A percentile compares a stretch with the other conserved stretches of the same genome.
These are phyloP conservation scores for Leucoagaricus sp. DNA, from an alignment of 1,284 basidiomycete species.

Conservation along the genomic window DNA sequence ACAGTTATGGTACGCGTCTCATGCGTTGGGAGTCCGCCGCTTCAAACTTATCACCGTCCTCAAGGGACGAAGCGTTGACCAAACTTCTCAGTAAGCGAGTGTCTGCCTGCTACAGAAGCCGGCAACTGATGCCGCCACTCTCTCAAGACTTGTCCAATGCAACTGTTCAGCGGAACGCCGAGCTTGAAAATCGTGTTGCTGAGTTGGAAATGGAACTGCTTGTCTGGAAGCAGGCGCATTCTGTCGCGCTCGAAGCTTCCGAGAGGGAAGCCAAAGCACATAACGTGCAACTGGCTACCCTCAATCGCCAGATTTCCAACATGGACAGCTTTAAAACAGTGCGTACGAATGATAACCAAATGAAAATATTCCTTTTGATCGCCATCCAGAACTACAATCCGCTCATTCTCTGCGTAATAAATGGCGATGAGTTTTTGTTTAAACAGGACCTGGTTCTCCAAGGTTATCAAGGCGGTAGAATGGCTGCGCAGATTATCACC, in stretches of 20 bases:
- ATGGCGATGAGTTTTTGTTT: constrained; percentile 73
- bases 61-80: constrained; percentile 62
- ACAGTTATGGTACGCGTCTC: constrained; percentile 50
- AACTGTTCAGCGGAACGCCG: constrained; percentile 62
- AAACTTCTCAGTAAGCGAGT: constrained; percentile 54
- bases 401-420: constrained; percentile 72
- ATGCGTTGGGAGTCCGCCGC: neutral
- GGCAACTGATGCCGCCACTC: constrained; percentile 15
- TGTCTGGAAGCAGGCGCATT: constrained; percentile 71
- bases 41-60: constrained; percentile 24
- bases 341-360: constrained; percentile 18
- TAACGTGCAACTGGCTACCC: constrained; percentile 60
- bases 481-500: constrained; percentile 67
- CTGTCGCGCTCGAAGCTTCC: constrained; percentile 54
- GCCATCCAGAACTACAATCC: constrained; percentile 56
- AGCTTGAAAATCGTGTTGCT: constrained; percentile 59
- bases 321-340: constrained; percentile 62
- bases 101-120: constrained; percentile 1
- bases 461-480: constrained; percentile 67
- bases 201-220: constrained; percentile 70
- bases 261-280: constrained; percentile 62
- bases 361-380: constrained; percentile 13
- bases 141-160: constrained; percentile 57
- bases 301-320: constrained; percentile 60
- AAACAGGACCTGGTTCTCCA: constrained; percentile 53